These are phyloP conservation scores for Melanogaster broomeanus DNA, from an alignment of 768 basidiomycete genomes.

Conservation along the genomic window DNA sequence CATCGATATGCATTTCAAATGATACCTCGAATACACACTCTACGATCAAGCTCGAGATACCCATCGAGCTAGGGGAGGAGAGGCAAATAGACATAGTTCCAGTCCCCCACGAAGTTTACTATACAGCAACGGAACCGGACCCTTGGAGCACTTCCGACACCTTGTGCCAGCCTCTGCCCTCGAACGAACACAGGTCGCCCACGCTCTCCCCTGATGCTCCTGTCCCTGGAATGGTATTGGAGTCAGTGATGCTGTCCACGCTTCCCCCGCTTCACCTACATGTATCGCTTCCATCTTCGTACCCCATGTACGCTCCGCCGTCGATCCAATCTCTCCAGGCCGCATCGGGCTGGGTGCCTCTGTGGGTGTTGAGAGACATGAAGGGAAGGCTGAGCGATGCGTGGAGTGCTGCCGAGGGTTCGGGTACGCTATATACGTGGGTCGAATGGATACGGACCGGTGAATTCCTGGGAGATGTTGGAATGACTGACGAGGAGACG, in stretches of 20 bases:
- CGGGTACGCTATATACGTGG: conserved; percentile 68
- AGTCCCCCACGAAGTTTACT: conserved; percentile 9
- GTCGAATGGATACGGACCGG: conserved; percentile 70
- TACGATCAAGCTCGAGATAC: conserved; percentile 59
- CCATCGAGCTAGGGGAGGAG: conserved; percentile 56
- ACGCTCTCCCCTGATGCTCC: not conserved
- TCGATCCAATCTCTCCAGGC: conserved; percentile 54
- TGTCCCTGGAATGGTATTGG: conserved; percentile 18
- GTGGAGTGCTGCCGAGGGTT: conserved; percentile 53
- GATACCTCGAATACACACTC: conserved; percentile 31
- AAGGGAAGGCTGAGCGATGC: conserved; percentile 44
- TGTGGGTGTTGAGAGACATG: conserved; percentile 32
- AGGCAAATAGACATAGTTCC: conserved; percentile 39
- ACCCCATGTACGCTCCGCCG: conserved; percentile 59
- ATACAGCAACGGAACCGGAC: conserved; percentile 1
- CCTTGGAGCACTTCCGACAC: not conserved
- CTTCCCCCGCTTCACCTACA: conserved; percentile 68
- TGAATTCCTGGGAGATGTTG: conserved; percentile 55
- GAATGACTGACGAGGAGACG: conserved; percentile 36
- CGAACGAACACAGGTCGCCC: too few relatives aligned
- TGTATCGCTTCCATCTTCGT: conserved; percentile 51
- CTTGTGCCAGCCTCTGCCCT: too few relatives aligned
- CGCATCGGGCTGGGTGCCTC: conserved; percentile 60
- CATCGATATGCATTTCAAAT: conserved; percentile 59
- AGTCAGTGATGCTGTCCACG: conserved; percentile 40